A percentile compares a stretch with the other conserved stretches of the same genome.
Conservation (phyloP, 352 stramenopile species). For the Pythium guiyangense region DNA sequence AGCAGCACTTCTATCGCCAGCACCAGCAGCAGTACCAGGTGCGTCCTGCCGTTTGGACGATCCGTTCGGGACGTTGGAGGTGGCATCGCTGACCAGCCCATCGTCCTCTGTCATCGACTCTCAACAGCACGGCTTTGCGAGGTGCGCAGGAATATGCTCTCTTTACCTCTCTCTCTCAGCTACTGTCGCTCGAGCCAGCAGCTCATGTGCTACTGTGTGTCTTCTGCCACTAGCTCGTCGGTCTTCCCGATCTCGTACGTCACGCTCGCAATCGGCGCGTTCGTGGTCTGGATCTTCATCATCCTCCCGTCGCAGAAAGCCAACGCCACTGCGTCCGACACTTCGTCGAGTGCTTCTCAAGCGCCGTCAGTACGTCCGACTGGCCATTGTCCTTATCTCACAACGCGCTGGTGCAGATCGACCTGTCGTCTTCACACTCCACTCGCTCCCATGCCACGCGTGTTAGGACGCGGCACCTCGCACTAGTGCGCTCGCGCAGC, state of each 20-base stretch:
- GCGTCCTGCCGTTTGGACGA: no score
- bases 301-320: slow-evolving; percentile 26
- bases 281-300: slow-evolving; percentile 41
- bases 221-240: slow-evolving; percentile 16
- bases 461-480: slow-evolving; percentile 13
- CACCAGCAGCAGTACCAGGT: slow-evolving; percentile 31
- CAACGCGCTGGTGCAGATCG: no score
- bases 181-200: neutral
- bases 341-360: neutral
- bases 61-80: no score
- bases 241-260: slow-evolving; percentile 49
- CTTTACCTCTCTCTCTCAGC: neutral
- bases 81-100: no score
- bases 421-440: neutral
- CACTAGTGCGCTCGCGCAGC: slow-evolving; percentile 33
- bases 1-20: slow-evolving; percentile 45
- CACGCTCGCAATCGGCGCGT: slow-evolving; percentile 25
- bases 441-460: no score
- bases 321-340: neutral
- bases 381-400: no score
- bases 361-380: neutral
- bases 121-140: neutral
- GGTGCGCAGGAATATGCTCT: neutral
- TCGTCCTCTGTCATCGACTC: no score
- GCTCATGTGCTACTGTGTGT: neutral